Conservation (phyloP, 1,284 basidiomycete species). For the Moesziomyces parantarcticus region DNA sequence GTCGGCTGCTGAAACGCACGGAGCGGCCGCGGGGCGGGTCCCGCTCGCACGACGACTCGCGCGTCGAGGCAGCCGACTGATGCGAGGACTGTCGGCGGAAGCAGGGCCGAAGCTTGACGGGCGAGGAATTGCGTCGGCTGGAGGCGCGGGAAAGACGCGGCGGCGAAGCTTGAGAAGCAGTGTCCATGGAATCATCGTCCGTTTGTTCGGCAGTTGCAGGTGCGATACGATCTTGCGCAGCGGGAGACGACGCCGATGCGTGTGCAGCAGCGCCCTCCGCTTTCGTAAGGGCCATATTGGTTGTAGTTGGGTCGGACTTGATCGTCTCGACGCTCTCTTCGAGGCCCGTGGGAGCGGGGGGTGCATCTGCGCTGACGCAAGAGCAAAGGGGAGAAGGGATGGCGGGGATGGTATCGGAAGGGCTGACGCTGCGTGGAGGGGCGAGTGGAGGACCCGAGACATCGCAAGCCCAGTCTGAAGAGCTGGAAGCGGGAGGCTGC, state of each 20-base stretch:
- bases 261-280: not conserved
- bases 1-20: constrained; percentile 61
- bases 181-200: not conserved
- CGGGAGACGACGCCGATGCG: not conserved
- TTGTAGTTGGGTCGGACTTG: constrained; percentile 11
- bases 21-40: constrained; percentile 44
- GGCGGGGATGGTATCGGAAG: constrained; percentile 60
- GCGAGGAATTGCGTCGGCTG: constrained; percentile 52
- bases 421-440: constrained; percentile 48
- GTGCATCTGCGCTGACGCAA: constrained; percentile 40
- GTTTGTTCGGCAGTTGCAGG: not conserved
- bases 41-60: constrained; percentile 59
- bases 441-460: constrained; percentile 50
- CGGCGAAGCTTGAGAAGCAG: constrained; percentile 9
- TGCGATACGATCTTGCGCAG: too few species aligned
- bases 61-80: constrained; percentile 34
- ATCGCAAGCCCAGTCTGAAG: constrained; percentile 49
- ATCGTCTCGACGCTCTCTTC: constrained; percentile 54
- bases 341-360: constrained; percentile 7
- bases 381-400: constrained; percentile 61
- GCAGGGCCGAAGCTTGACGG: constrained; percentile 59
- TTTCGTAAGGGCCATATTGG: not conserved
- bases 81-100: constrained; percentile 53
- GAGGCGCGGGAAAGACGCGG: constrained; percentile 33
- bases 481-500: constrained; percentile 12